Percentiles rank a stretch among this genome's conserved stretches.
These are phyloP conservation scores for Aureoboletus auriporus DNA, from an alignment of 768 basidiomycete genomes.

Conservation along the genomic window DNA sequence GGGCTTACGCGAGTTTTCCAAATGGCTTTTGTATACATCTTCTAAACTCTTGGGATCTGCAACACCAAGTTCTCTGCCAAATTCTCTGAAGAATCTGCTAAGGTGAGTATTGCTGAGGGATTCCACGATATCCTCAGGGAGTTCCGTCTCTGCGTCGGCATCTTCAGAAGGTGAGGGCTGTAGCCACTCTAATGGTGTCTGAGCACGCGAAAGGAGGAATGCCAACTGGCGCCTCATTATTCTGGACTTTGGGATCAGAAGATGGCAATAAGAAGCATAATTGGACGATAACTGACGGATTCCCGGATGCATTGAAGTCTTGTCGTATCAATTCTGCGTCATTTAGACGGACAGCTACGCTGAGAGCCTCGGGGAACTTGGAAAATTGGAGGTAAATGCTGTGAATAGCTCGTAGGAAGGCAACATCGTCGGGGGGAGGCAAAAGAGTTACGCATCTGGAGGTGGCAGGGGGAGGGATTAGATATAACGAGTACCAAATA, in stretches of 20 bases:
- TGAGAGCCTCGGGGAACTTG: conserved; percentile 88
- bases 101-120: conserved; percentile 85
- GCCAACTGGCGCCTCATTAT: conserved; percentile 95
- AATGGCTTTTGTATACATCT: conserved; percentile 95
- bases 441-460: conserved; percentile 82
- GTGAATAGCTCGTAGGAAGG: conserved; percentile 87
- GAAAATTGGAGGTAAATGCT: conserved; percentile 82
- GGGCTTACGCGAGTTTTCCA: conserved; percentile 80
- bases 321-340: conserved; percentile 75
- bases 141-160: conserved; percentile 56
- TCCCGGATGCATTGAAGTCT: conserved; percentile 87
- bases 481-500: not conserved
- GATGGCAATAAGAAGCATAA: not conserved
- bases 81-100: conserved; percentile 80
- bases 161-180: conserved; percentile 50
- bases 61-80: conserved; percentile 92
- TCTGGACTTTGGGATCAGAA: conserved; percentile 33
- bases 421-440: conserved; percentile 86
- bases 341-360: conserved; percentile 79
- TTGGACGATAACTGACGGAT: conserved; percentile 55
- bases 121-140: conserved; percentile 78
- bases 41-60: conserved; percentile 87
- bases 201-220: conserved; percentile 88
- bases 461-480: not conserved
- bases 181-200: conserved; percentile 88